A percentile compares a stretch with the other conserved stretches of the same genome.
Conservation (phyloP, 75 land plant genomes). For the Larix kaempferi region DNA sequence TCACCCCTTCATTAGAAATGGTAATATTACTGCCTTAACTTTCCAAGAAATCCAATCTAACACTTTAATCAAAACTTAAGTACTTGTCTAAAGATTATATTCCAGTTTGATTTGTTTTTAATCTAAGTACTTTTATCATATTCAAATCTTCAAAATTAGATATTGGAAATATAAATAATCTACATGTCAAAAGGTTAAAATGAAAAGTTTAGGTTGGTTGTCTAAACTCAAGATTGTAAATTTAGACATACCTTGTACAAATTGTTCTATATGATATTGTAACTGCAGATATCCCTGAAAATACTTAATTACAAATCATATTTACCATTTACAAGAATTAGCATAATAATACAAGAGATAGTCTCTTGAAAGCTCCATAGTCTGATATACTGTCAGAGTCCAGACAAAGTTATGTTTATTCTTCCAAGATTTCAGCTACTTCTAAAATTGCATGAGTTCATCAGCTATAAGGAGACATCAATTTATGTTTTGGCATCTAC, state of each 20-base stretch:
- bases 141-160: not conserved
- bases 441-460: not conserved
- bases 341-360: not conserved
- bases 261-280: not conserved
- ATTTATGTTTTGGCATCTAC: too few relatives aligned
- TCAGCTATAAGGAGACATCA: too few relatives aligned
- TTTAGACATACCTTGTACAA: not conserved
- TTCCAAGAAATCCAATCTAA: not conserved
- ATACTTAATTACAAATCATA: not conserved
- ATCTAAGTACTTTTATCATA: not conserved
- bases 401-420: too few relatives aligned
- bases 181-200: not conserved
- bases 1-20: not conserved
- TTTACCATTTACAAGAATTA: not conserved
- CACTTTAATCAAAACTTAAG: not conserved
- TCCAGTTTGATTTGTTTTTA: not conserved
- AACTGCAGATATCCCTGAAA: not conserved
- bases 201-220: not conserved
- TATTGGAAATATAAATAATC: not conserved
- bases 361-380: too few relatives aligned
- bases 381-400: too few relatives aligned
- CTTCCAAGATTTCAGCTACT: not conserved
- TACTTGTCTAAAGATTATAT: not conserved
- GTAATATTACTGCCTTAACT: slow-evolving; percentile 1
- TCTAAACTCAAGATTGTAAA: not conserved